Evolutionary conservation across 495 filamentous ascomycete species (phyloP), one percentile per base, ranked within the genome.

Genomic region (Penicillium roqueforti): DNA sequence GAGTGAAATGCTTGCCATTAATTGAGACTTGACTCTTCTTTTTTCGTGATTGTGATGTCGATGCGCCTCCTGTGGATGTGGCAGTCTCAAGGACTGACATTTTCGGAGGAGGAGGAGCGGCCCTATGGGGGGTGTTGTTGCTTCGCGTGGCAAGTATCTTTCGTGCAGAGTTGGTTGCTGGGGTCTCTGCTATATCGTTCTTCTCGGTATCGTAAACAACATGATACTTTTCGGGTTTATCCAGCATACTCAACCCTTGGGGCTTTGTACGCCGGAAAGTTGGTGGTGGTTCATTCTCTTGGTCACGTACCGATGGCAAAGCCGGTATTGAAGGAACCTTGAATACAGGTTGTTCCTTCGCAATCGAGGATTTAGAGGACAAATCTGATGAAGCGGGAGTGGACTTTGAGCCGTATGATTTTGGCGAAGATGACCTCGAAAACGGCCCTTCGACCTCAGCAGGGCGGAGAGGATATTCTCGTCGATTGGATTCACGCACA

Each of bases 1-100:
- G 82, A 14, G 87, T 91, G 64, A 95, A 98, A 18, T 82, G 82
- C 65, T 93, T 95, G 64, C 90, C 89, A 65, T 98, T 98, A 47
- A 98, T 87, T 8, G 84, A 81, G 14, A 97, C 80, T 52, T 88
- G 81, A 31, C 86, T 87, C 42, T 88, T 83, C 56, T 89, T 89
- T 70, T 87, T 91, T 40, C 81, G 73, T 19, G 81, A 76, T 40
- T 86, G 86, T 31, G 86, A 85, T 22, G 84, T 82, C 3, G 87
- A 83, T 10, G 89, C 87, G 11, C 91, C 92, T 25, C 84, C 91
- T 4, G 84, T 84, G 25, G 89, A 86, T 5, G 93, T 96, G 9
- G 91, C 93, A 6, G 92, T 88, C 47, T 97, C 89, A 5, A 96
- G 74, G 14, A 96, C 87, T 1, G 89, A 92, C 92, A 97, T 97